Evolutionary conservation across 2,329 filamentous ascomycete genomes (phyloP).

Genomic region (Phyllosticta citriasiana): DNA sequence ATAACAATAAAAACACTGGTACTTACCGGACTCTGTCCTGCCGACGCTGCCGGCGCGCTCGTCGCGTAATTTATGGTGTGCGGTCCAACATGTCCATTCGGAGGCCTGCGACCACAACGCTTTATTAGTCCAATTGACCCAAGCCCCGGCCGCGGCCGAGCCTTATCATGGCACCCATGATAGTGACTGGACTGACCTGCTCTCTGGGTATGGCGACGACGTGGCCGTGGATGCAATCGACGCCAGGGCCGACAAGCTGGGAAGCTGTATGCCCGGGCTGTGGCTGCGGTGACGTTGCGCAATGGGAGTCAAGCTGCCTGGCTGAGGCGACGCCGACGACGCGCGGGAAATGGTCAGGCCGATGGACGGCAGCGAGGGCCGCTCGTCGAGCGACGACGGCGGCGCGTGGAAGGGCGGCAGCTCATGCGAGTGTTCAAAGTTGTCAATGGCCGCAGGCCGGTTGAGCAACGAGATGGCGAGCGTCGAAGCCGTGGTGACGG

Average conservation of each 20-base stretch:
- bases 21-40: constrained; percentile 51
- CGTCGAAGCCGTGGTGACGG: constrained; percentile 44
- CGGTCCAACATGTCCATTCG: constrained; percentile 30
- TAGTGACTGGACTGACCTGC: constrained; percentile 34
- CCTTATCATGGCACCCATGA: constrained; percentile 16
- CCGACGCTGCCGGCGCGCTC: constrained; percentile 55
- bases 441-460: constrained; percentile 47
- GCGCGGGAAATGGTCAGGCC: constrained; percentile 43
- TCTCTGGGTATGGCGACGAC: constrained; percentile 31
- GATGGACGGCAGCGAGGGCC: constrained; percentile 38
- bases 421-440: constrained; percentile 29
- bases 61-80: constrained; percentile 52
- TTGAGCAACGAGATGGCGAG: constrained; percentile 48
- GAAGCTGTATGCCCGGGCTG: constrained; percentile 37
- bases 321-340: constrained; percentile 35
- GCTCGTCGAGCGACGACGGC: constrained; percentile 36
- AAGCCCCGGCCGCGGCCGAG: too few relatives aligned
- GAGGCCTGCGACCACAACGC: constrained; percentile 7
- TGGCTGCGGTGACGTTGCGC: constrained; percentile 23
- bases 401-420: constrained; percentile 36
- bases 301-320: constrained; percentile 15
- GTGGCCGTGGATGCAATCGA: constrained; percentile 42
- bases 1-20: neutral
- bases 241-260: constrained; percentile 50
- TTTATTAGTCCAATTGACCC: constrained; percentile 15